phyloP scores from a whole-genome alignment of 352 stramenopile genomes.

The Globisporangium paroecandrum region DNA sequence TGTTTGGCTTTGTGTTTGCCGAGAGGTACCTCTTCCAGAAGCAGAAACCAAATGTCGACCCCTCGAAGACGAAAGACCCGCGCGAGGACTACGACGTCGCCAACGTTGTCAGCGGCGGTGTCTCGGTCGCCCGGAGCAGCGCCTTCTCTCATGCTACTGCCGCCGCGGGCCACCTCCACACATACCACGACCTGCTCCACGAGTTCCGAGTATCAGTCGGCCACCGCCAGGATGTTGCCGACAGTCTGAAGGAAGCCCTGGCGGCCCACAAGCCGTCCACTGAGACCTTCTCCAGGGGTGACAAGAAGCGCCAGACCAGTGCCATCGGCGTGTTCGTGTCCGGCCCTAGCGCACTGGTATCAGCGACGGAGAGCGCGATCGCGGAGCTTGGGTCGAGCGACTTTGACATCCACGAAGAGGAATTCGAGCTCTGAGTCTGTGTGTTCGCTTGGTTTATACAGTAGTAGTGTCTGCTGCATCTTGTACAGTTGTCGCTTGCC shows the following conservation, averaged over 20 bases:
- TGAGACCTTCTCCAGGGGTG: neutral
- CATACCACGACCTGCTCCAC: conserved; percentile 7
- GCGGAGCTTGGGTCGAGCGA: neutral
- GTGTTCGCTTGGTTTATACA: too few species aligned
- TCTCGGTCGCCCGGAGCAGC: conserved; percentile 3
- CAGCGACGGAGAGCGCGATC: conserved; percentile 4
- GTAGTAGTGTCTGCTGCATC: too few species aligned
- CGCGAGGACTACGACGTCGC: conserved; percentile 10
- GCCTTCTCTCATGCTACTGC: neutral
- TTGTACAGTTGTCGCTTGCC: too few species aligned
- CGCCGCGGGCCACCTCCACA: conserved; percentile 1
- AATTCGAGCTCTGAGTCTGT: too few species aligned
- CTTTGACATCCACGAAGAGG: too few species aligned
- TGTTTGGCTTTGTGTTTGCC: conserved; percentile 7
- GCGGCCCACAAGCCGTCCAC: neutral
- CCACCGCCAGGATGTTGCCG: conserved; percentile 4
- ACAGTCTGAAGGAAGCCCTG: conserved; percentile 2
- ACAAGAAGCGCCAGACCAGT: neutral
- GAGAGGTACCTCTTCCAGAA: conserved; percentile 1
- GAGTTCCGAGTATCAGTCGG: conserved; percentile 4
- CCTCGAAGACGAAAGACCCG: neutral
- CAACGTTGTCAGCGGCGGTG: neutral
- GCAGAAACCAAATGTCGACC: neutral
- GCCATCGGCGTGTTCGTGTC: conserved; percentile 13
- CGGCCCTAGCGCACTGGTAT: conserved; percentile 7